Conservation (phyloP, 164 flowering plant species). For the Piper longum region DNA sequence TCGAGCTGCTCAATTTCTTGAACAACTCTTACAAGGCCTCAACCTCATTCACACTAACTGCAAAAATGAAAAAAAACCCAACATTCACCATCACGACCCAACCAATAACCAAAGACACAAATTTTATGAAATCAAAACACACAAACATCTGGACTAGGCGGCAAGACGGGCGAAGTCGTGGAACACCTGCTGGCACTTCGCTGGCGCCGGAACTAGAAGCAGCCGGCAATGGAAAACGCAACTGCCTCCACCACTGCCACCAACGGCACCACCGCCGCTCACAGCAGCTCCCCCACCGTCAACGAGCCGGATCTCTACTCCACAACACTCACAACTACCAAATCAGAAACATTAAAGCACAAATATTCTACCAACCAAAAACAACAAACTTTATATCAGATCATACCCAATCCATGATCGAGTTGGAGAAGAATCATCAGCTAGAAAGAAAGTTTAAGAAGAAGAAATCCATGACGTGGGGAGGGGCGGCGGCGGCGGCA, state of each 20-base stretch:
- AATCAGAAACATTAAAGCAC: too few relatives aligned
- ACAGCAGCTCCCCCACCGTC: slow-evolving; percentile 23
- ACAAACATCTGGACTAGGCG: slow-evolving; percentile 19
- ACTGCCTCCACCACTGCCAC: slow-evolving; percentile 19
- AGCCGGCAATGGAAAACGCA: slow-evolving; percentile 14
- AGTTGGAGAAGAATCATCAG: too few relatives aligned
- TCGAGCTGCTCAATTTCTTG: slow-evolving; percentile 60
- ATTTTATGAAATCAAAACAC: background rate
- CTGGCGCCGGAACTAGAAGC: slow-evolving; percentile 16
- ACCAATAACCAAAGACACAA: background rate
- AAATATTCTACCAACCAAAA: too few relatives aligned
- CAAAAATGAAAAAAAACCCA: slow-evolving; percentile 4
- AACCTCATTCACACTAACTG: slow-evolving; percentile 69
- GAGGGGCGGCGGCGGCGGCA: too few relatives aligned
- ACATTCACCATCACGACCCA: background rate
- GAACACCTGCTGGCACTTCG: slow-evolving; percentile 1
- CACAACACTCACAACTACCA: background rate
- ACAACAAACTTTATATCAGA: too few relatives aligned
- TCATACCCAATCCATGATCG: too few relatives aligned
- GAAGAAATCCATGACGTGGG: too few relatives aligned
- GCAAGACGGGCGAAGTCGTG: slow-evolving; percentile 24
- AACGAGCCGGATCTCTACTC: slow-evolving; percentile 13
- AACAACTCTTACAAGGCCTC: slow-evolving; percentile 61
- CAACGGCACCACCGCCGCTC: slow-evolving; percentile 24
- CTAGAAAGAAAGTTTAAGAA: too few relatives aligned